phyloP scores from a whole-genome alignment of 306 rosid species.

The Rubus idaeus region DNA sequence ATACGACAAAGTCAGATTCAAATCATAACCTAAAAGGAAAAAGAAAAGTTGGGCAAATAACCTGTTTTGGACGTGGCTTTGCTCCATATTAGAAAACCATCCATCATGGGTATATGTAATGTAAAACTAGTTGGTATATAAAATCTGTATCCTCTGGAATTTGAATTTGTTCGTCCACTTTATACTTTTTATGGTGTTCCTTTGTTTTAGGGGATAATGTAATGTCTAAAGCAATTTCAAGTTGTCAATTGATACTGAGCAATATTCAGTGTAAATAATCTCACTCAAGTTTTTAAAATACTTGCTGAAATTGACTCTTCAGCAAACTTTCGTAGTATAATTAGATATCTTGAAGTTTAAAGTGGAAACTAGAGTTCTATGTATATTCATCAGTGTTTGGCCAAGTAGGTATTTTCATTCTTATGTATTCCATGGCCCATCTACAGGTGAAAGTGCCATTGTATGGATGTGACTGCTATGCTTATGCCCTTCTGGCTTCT shows the following conservation, averaged over 20 bases:
- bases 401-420: neutral
- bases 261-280: neutral
- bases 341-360: neutral
- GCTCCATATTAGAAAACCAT: neutral
- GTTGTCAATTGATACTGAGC: neutral
- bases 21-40: neutral
- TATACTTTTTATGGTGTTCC: slow-evolving; percentile 2
- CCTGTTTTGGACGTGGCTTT: neutral
- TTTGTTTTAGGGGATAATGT: neutral
- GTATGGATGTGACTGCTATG: slow-evolving; percentile 98
- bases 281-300: neutral
- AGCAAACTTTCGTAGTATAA: slow-evolving; percentile 3
- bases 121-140: neutral
- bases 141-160: neutral
- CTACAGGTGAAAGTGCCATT: slow-evolving; percentile 84
- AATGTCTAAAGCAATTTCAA: neutral
- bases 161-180: neutral
- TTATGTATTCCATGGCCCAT: slow-evolving; percentile 10
- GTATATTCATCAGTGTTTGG: neutral
- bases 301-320: neutral
- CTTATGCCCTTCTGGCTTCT: slow-evolving; percentile 88
- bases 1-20: neutral
- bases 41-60: neutral
- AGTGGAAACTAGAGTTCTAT: neutral
- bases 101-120: neutral